Conservation (phyloP, 306 rosid species). For the Lagenaria siceraria region DNA sequence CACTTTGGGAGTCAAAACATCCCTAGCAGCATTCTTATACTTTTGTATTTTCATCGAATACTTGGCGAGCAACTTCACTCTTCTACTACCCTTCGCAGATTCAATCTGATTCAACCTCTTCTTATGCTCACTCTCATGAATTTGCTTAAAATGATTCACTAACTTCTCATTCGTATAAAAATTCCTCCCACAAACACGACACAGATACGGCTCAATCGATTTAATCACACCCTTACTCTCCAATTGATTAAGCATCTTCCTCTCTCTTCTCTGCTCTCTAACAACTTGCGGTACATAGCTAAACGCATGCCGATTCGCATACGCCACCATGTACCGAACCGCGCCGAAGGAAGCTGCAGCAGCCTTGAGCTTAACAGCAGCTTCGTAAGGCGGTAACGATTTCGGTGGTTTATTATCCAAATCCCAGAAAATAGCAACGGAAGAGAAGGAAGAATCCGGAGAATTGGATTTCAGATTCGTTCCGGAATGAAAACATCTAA, state of each 20-base stretch:
- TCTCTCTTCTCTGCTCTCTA: constrained; percentile 36
- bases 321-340: constrained; percentile 57
- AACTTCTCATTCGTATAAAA: constrained; percentile 58
- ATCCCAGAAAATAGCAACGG: constrained; percentile 81
- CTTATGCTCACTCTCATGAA: constrained; percentile 56
- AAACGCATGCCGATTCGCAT: constrained; percentile 45
- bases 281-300: constrained; percentile 39
- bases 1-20: constrained; percentile 40
- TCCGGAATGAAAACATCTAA: constrained; percentile 16
- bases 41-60: constrained; percentile 87
- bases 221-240: constrained; percentile 48
- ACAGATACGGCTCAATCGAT: constrained; percentile 35
- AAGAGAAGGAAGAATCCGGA: constrained; percentile 6
- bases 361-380: constrained; percentile 52
- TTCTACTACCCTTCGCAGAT: constrained; percentile 56
- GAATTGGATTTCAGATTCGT: constrained; percentile 8
- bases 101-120: constrained; percentile 67
- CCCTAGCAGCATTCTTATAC: constrained; percentile 53
- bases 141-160: constrained; percentile 59
- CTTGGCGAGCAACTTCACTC: constrained; percentile 63
- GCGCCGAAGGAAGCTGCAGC: constrained; percentile 59
- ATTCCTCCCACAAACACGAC: constrained; percentile 69
- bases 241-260: constrained; percentile 27
- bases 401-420: constrained; percentile 75
- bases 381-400: constrained; percentile 49